These are phyloP conservation scores for Phylloporus sp. DNA, from an alignment of 768 basidiomycete species.

Conservation along the genomic window DNA sequence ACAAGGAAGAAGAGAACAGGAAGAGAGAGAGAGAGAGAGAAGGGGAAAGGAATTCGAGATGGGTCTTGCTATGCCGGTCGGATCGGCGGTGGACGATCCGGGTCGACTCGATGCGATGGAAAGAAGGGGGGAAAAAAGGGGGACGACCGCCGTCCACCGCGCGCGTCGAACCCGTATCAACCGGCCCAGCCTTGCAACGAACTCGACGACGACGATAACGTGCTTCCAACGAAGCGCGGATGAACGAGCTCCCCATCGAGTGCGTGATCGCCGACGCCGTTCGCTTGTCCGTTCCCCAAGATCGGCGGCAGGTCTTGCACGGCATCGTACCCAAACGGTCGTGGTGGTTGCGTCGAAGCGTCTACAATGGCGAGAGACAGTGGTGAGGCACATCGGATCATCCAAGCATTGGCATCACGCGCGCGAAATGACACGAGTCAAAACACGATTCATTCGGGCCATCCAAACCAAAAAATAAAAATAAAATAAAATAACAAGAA, in stretches of 20 bases:
- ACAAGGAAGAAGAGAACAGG: background rate
- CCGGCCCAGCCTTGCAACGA: slow-evolving; percentile 30
- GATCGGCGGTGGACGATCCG: too few species aligned
- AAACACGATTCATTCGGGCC: background rate
- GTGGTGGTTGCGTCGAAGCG: slow-evolving; percentile 5
- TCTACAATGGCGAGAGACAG: background rate
- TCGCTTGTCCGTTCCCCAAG: background rate
- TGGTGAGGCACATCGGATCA: slow-evolving; percentile 1
- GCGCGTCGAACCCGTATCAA: background rate
- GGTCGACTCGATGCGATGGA: too few species aligned
- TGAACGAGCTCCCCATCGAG: slow-evolving; percentile 1
- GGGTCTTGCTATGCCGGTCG: too few species aligned
- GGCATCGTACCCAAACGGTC: slow-evolving; percentile 9
- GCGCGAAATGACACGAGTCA: background rate
- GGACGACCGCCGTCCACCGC: too few species aligned
- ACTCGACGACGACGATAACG: slow-evolving; percentile 24
- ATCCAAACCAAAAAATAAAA: slow-evolving; percentile 1
- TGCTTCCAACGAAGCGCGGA: slow-evolving; percentile 15
- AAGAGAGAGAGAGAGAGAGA: background rate
- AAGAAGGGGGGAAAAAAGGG: background rate
- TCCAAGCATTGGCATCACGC: background rate
- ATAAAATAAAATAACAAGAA: background rate
- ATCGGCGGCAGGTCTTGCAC: slow-evolving; percentile 5
- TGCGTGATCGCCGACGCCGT: slow-evolving; percentile 5
- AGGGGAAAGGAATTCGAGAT: too few species aligned